phyloP scores from a whole-genome alignment of 768 basidiomycete species.

The Holtermannia corniformis region DNA sequence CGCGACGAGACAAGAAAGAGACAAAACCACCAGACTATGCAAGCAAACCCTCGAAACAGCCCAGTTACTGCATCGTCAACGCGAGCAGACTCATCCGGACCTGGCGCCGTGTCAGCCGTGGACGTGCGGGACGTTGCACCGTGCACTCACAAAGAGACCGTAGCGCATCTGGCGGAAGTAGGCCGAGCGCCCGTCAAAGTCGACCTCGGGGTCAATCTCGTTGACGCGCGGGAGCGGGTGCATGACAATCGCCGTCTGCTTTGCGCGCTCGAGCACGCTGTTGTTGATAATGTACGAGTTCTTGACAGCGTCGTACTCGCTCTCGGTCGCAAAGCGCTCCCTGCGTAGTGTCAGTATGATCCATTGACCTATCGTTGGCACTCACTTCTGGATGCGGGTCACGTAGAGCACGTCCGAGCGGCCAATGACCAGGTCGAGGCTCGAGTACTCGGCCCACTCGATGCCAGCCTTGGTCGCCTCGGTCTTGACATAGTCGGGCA shows the following conservation, averaged over 20 bases:
- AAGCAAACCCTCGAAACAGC: no score
- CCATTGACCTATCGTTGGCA: background rate
- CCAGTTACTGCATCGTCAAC: background rate
- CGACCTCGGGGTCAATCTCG: slow-evolving; percentile 97
- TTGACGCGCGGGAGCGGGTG: slow-evolving; percentile 94
- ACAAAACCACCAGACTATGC: background rate
- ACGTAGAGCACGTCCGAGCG: slow-evolving; percentile 96
- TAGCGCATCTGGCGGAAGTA: slow-evolving; percentile 99
- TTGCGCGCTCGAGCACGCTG: slow-evolving; percentile 80
- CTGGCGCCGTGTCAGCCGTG: background rate
- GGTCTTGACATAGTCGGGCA: slow-evolving; percentile 77
- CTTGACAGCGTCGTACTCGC: slow-evolving; percentile 83
- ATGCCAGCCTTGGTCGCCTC: slow-evolving; percentile 77
- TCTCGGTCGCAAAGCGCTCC: slow-evolving; percentile 72
- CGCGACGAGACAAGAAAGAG: background rate
- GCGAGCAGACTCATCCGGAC: slow-evolving; percentile 1
- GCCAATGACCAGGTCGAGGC: slow-evolving; percentile 79
- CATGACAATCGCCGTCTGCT: slow-evolving; percentile 98
- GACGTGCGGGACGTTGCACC: background rate
- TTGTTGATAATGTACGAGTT: slow-evolving; percentile 90
- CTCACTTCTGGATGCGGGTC: slow-evolving; percentile 75
- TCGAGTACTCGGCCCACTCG: slow-evolving; percentile 66
- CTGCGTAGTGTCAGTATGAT: slow-evolving; percentile 4
- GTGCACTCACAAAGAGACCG: slow-evolving; percentile 78
- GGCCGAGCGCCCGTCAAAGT: slow-evolving; percentile 87